A percentile compares a stretch with the other conserved stretches of the same genome.
Evolutionary conservation across 441 rosid species (phyloP).

Genomic region (Eugenia klotzschiana): DNA sequence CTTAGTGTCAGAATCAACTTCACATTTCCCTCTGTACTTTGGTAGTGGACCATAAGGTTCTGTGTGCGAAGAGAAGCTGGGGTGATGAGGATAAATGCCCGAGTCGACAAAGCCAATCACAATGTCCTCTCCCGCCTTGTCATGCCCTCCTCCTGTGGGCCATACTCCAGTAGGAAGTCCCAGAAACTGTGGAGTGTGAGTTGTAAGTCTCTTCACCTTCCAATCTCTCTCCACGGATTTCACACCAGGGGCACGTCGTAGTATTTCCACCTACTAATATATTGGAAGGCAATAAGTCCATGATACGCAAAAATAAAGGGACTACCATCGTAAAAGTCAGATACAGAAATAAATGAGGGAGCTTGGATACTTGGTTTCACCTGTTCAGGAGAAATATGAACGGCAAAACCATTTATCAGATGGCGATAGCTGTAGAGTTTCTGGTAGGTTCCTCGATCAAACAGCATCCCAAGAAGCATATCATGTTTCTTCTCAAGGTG

Average conservation of each 20-base stretch:
- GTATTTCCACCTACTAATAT: slow-evolving; percentile 80
- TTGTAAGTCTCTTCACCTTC: slow-evolving; percentile 85
- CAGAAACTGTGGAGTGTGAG: slow-evolving; percentile 86
- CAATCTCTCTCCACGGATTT: slow-evolving; percentile 79
- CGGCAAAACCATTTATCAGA: slow-evolving; percentile 91
- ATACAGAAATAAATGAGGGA: neutral
- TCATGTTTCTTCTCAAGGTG: slow-evolving; percentile 91
- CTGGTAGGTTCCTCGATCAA: slow-evolving; percentile 62
- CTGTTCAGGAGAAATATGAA: slow-evolving; percentile 72
- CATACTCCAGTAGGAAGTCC: slow-evolving; percentile 97
- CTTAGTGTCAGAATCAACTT: slow-evolving; percentile 63
- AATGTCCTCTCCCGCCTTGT: slow-evolving; percentile 86
- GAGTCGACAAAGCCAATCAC: slow-evolving; percentile 95
- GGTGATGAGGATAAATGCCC: slow-evolving; percentile 83
- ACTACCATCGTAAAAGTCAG: neutral
- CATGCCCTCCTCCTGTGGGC: slow-evolving; percentile 96
- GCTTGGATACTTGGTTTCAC: slow-evolving; percentile 29
- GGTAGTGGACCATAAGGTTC: slow-evolving; percentile 76
- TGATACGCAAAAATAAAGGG: slow-evolving; percentile 1
- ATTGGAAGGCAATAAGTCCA: slow-evolving; percentile 29
- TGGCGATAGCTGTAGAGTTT: slow-evolving; percentile 93
- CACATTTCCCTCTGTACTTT: slow-evolving; percentile 85
- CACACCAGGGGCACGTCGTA: slow-evolving; percentile 63
- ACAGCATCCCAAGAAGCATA: slow-evolving; percentile 73
- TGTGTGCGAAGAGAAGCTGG: slow-evolving; percentile 62